Percentiles rank a stretch among this genome's conserved stretches.
Conservation (phyloP, 2,329 filamentous ascomycete species). For the Geosmithia flava region DNA sequence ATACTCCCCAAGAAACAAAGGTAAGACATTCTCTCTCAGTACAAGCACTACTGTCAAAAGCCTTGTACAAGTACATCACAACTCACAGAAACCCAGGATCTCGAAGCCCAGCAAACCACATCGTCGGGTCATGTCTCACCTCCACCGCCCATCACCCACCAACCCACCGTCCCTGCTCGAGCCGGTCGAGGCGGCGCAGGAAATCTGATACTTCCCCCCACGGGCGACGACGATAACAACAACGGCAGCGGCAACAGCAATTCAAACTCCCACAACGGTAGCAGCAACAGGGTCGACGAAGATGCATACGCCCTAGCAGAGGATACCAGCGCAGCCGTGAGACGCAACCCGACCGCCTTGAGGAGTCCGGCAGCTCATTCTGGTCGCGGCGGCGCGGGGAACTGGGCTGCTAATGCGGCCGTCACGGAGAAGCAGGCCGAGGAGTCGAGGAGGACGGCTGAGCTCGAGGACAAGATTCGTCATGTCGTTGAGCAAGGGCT, state of each 20-base stretch:
- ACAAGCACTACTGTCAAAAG: too few relatives aligned
- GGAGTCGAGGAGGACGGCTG: conserved; percentile 14
- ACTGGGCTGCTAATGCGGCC: conserved; percentile 26
- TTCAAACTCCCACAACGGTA: background rate
- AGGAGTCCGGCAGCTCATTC: conserved; percentile 9
- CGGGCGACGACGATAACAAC: conserved; percentile 24
- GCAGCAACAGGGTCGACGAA: background rate
- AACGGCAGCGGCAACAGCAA: conserved; percentile 22
- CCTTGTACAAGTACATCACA: too few relatives aligned
- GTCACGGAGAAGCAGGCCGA: conserved; percentile 9
- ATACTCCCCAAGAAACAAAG: conserved; percentile 5
- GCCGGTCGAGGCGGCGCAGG: conserved; percentile 50
- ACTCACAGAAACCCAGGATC: background rate
- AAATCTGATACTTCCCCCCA: background rate
- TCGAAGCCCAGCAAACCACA: background rate
- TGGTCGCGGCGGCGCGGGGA: conserved; percentile 47
- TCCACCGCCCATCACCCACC: conserved; percentile 1
- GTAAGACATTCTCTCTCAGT: background rate
- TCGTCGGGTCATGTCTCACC: background rate
- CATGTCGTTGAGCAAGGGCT: conserved; percentile 35
- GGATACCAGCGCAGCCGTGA: background rate
- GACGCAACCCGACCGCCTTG: background rate
- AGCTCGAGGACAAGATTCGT: conserved; percentile 27
- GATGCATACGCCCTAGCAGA: background rate
- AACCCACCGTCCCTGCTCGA: conserved; percentile 7